Conservation (phyloP, 2,329 filamentous ascomycete species). For the Trematosphaeria pertusa region DNA sequence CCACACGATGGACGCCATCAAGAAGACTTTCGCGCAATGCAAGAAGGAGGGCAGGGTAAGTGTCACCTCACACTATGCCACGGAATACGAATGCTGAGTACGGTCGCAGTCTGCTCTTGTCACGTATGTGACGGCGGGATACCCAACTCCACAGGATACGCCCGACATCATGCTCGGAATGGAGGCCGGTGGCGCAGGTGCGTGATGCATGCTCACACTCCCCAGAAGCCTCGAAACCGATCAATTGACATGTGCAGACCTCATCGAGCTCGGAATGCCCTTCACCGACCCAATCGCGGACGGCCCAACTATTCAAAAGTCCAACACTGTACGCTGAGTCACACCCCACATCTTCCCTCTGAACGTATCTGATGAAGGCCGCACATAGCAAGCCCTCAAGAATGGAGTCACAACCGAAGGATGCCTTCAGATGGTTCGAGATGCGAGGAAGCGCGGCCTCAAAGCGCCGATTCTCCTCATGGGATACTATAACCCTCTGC, state of each 20-base stretch:
- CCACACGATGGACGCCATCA: slow-evolving; percentile 55
- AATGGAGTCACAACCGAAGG: slow-evolving; percentile 86
- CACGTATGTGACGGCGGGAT: slow-evolving; percentile 96
- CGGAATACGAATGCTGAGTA: slow-evolving; percentile 14
- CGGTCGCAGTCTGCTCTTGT: slow-evolving; percentile 76
- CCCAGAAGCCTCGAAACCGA: background rate
- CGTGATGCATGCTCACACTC: slow-evolving; percentile 28
- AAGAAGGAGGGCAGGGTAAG: slow-evolving; percentile 57
- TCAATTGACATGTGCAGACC: slow-evolving; percentile 62
- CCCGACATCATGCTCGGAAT: slow-evolving; percentile 85
- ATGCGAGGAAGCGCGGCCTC: slow-evolving; percentile 78
- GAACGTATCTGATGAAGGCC: slow-evolving; percentile 21
- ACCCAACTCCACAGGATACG: slow-evolving; percentile 80
- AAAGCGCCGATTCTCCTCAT: slow-evolving; percentile 88
- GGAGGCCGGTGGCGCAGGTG: slow-evolving; percentile 91
- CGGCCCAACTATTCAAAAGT: slow-evolving; percentile 93
- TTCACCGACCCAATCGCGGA: slow-evolving; percentile 99
- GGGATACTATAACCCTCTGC: slow-evolving; percentile 98
- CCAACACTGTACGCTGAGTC: slow-evolving; percentile 74
- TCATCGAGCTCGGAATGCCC: slow-evolving; percentile 94
- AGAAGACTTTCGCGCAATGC: slow-evolving; percentile 58
- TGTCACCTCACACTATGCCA: background rate
- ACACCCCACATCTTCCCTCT: slow-evolving; percentile 25
- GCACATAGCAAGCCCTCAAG: slow-evolving; percentile 69
- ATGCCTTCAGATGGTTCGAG: slow-evolving; percentile 82